Conservation (phyloP, 2,329 filamentous ascomycete genomes). For the Pezicula radicicola region DNA sequence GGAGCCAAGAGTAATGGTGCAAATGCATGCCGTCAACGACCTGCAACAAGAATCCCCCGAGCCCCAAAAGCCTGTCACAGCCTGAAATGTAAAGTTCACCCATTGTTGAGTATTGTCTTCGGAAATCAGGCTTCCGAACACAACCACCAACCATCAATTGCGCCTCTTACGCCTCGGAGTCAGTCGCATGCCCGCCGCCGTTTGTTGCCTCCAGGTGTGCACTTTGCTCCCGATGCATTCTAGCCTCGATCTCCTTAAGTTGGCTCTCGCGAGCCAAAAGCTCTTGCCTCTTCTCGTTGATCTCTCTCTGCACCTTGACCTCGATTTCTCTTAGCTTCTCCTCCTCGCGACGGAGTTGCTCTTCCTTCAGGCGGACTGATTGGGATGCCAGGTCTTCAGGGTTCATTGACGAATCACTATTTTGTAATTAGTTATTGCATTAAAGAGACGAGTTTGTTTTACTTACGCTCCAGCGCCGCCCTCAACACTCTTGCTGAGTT, state of each 20-base stretch:
- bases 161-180: constrained; percentile 20
- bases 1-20: constrained; percentile 27
- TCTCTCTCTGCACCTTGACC: constrained; percentile 98
- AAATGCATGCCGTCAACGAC: constrained; percentile 28
- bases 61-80: constrained; percentile 21
- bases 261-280: constrained; percentile 95
- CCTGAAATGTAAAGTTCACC: constrained; percentile 13
- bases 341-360: constrained; percentile 97
- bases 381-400: constrained; percentile 95
- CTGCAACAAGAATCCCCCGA: constrained; percentile 26
- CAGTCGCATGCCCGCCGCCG: constrained; percentile 14
- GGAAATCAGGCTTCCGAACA: constrained; percentile 1
- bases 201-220: constrained; percentile 37
- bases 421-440: constrained; percentile 24
- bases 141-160: constrained; percentile 11
- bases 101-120: constrained; percentile 10
- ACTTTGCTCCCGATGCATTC: constrained; percentile 86
- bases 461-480: constrained; percentile 85
- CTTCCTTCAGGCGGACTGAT: constrained; percentile 98
- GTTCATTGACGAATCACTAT: constrained; percentile 86
- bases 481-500: constrained; percentile 98
- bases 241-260: constrained; percentile 96
- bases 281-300: constrained; percentile 99
- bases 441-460: constrained; percentile 17
- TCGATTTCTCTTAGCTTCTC: constrained; percentile 99